Evolutionary conservation across 1,139 yeast species (phyloP), one percentile per base, ranked within the genome.

Genomic region (Wickerhamiella infanticola): DNA sequence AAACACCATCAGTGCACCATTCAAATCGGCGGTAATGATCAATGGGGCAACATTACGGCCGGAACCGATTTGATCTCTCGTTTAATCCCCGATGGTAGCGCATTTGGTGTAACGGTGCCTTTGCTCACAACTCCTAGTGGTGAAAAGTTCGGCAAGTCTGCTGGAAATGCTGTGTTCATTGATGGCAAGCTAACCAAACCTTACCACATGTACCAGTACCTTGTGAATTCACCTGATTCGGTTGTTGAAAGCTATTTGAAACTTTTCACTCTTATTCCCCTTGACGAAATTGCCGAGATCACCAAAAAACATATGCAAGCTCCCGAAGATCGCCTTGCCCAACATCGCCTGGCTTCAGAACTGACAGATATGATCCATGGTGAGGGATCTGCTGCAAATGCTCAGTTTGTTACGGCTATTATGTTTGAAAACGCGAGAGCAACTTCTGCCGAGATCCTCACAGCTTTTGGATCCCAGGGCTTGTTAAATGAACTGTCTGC

Each of bases 1-100:
- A 70, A 71, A 41, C 61, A 72, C 13, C 66, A 75, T 37, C 65
- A 68, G 3, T 93, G 90, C 40, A 69, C 72, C 43, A 63, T 86
- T 35, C 96, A 90, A 64, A 77, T 93, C 26, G 99, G 99, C 13
- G 99, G 99, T 6, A 86, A 82, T 59, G 98, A 90, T 60, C 99
- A 90, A 63, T 90, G 96, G 90, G 99, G 99, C 1, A 90, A 90
- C 57, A 93, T 93, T 51, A 85, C 94, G 4, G 97, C 97, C 0
- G 99, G 99, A 0, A 75, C 84, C 43, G 98, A 90, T 58, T 68
- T 93, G 49, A 85, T 90, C 40, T 70, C 81, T 1, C 68, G 95
- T 52, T 62, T 84, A 46, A 68, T 52, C 7, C 24, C 51, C 25
- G 50, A 43, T 3, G 45, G 48, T 4, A 61, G 58, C 7, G 73